Percentiles rank a stretch among this genome's conserved stretches.
These are phyloP conservation scores for Colletotrichum lini DNA, from an alignment of 2,329 filamentous ascomycete genomes.

Conservation along the genomic window DNA sequence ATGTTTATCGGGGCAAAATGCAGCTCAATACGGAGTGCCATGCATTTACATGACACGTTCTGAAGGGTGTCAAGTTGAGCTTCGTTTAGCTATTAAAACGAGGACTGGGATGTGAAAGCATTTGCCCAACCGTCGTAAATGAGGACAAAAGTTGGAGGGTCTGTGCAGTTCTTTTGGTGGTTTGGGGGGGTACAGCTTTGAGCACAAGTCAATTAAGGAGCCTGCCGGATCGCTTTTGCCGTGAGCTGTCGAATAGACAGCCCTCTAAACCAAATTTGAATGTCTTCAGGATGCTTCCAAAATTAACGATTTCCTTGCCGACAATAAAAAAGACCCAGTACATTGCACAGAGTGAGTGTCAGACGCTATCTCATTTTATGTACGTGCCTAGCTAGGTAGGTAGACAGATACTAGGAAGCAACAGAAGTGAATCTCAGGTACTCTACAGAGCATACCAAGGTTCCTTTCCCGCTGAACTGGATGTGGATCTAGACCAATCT, in stretches of 20 bases:
- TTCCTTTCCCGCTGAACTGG: background rate
- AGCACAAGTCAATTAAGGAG: background rate
- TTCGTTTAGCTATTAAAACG: no score
- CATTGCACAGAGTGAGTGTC: background rate
- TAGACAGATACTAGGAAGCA: background rate
- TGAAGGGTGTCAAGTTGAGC: background rate
- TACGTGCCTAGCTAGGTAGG: no score
- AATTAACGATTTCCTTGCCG: background rate
- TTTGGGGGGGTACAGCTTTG: background rate
- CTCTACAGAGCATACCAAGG: background rate
- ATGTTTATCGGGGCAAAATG: background rate
- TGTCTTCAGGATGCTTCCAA: background rate
- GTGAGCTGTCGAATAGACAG: background rate
- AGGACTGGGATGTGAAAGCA: no score
- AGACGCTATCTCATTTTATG: background rate
- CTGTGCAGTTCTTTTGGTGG: background rate
- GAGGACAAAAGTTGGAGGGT: background rate
- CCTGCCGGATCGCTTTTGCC: background rate
- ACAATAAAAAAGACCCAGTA: background rate
- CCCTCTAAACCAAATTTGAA: background rate
- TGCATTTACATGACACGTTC: background rate
- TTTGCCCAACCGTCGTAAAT: no score
- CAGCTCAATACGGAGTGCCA: background rate
- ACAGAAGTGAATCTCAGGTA: slow-evolving; percentile 1
- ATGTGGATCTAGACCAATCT: background rate